Evolutionary conservation across 2,329 filamentous ascomycete species (phyloP), one percentile per base, ranked within the genome.

Genomic region (Cladobotryum mycophilum): DNA sequence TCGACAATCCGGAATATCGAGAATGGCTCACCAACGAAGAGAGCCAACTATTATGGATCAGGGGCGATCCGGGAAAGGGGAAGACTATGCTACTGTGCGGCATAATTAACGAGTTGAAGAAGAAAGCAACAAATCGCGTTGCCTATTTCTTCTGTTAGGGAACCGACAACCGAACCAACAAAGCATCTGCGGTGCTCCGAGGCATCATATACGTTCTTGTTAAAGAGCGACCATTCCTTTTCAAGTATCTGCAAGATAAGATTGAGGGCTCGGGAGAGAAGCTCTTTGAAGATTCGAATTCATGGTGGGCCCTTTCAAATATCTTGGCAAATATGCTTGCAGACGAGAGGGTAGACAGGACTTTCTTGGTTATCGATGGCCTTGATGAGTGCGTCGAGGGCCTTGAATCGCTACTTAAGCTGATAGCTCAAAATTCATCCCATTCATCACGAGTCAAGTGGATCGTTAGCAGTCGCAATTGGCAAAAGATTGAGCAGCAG

Each of bases 61-160:
- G 56, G 18, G 69, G 69, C 1, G 65, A 65, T 41, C 63, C 71
- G 1, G 71, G 72, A 6, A 73, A 69, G 36, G 71, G 71, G 15
- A 75, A 74, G 57, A 74, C 70, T 0, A 74, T 74, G 69, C 57
- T 74, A 3, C 52, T 74, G 0, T 67, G 61, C n/a, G 65, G 67
- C 5, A 65, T 72, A 25, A 63, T 70, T 40, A 11, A 50, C 5
- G 40, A 54, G 9, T 34, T 49, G 18, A 25, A 35, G 9, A 41
- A 43, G n/a, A 8, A 42, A 41, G 20, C n/a, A 3, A 11, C 33
- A 8, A 18, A 17, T 22, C 14, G 25, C 14, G 5, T 69, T 22
- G 41, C 22, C 4, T 36, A 35, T 41, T 51, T 51, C 14, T 50
- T 48, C 36, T 50, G 48, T 3, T 44, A 47, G 41, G 40, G 42